A percentile compares a stretch with the other conserved stretches of the same genome.
Evolutionary conservation across 805 yeast genomes (phyloP).

Genomic region (Kuraishia capsulata): DNA sequence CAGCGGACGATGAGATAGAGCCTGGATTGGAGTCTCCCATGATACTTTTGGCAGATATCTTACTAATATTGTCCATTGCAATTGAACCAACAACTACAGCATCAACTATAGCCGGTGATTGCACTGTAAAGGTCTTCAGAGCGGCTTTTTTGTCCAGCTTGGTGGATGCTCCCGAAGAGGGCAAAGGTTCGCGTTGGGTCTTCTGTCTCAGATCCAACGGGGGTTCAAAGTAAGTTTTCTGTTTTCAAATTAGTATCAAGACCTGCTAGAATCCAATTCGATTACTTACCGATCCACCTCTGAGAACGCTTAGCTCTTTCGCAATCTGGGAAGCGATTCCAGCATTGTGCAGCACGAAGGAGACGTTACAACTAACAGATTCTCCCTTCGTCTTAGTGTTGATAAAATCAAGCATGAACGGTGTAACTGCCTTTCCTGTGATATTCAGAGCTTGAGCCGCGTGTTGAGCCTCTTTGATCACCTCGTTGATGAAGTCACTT

Average conservation of each 20-base stretch:
- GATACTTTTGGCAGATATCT: constrained; percentile 20
- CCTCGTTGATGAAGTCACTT: constrained; percentile 36
- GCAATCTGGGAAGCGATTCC: constrained; percentile 62
- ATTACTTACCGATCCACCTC: neutral
- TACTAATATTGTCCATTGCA: constrained; percentile 65
- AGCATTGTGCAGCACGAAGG: constrained; percentile 74
- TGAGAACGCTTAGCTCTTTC: constrained; percentile 26
- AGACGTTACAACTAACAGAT: constrained; percentile 62
- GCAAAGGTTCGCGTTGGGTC: too few relatives aligned
- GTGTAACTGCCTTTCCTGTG: constrained; percentile 70
- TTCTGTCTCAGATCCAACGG: too few relatives aligned
- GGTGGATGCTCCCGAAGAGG: neutral
- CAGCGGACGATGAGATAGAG: constrained; percentile 42
- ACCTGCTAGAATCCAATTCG: neutral
- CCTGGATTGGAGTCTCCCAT: constrained; percentile 73
- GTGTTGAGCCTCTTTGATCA: constrained; percentile 49
- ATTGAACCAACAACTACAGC: constrained; percentile 62
- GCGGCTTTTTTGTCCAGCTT: neutral
- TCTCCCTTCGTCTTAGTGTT: constrained; percentile 61
- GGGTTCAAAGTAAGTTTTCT: too few relatives aligned
- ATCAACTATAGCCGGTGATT: constrained; percentile 9
- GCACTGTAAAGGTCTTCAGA: neutral
- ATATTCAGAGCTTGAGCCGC: constrained; percentile 48
- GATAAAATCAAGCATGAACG: constrained; percentile 59
- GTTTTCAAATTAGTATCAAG: too few relatives aligned